Evolutionary conservation across 257 asterid species (phyloP).

Genomic region (Mitragyna speciosa): DNA sequence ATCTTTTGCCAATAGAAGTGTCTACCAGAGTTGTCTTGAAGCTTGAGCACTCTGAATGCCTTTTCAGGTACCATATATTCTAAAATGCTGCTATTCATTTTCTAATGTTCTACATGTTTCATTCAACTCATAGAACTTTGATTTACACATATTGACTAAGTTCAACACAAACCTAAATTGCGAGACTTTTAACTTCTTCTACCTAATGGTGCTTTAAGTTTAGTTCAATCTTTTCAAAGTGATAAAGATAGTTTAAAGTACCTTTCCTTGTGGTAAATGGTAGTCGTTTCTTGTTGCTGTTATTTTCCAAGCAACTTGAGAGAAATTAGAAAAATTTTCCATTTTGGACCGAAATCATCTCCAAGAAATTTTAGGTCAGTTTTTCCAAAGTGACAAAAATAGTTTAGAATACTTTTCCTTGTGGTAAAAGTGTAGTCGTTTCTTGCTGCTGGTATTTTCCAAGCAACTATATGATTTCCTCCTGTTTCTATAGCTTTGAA

Average conservation of each 20-base stretch:
- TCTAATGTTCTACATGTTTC: not conserved
- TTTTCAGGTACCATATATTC: slow-evolving; percentile 24
- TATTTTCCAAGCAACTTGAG: not conserved
- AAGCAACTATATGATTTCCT: not conserved
- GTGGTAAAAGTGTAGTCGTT: not conserved
- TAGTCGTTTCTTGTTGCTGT: not conserved
- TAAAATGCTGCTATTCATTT: not conserved
- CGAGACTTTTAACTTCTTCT: slow-evolving; percentile 1
- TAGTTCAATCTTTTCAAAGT: not conserved
- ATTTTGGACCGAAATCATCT: no score
- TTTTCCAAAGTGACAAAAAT: not conserved
- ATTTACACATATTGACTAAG: not conserved
- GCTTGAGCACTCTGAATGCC: slow-evolving; percentile 20
- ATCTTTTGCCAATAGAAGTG: not conserved
- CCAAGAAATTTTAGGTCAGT: no score
- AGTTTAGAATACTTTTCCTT: not conserved
- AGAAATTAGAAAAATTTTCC: no score
- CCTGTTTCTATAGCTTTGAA: not conserved
- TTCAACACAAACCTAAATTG: not conserved
- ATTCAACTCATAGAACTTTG: not conserved
- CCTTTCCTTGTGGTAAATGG: not conserved
- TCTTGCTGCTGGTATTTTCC: not conserved
- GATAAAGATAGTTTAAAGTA: not conserved
- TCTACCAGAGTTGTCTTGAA: slow-evolving; percentile 11
- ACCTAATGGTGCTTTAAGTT: not conserved